phyloP scores from a whole-genome alignment of 2,329 filamentous ascomycete genomes.

The Tolypocladium tundrense region DNA sequence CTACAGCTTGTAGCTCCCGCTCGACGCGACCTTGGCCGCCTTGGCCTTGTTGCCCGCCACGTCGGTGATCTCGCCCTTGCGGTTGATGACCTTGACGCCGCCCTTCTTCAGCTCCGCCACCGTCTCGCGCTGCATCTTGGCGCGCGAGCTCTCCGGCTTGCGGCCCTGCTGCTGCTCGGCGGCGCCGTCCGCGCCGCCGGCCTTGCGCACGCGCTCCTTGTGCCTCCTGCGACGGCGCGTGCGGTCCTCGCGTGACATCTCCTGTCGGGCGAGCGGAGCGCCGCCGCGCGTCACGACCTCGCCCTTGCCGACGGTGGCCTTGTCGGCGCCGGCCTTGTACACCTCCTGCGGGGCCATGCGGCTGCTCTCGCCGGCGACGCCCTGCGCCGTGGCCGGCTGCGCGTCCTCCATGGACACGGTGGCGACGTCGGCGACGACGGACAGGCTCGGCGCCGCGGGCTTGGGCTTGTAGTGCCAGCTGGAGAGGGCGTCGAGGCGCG shows the following conservation, averaged over 20 bases:
- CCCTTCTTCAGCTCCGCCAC: slow-evolving; percentile 67
- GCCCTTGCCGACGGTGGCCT: slow-evolving; percentile 50
- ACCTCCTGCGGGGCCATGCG: slow-evolving; percentile 91
- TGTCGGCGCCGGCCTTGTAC: slow-evolving; percentile 70
- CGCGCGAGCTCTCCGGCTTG: slow-evolving; percentile 41
- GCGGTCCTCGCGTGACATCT: slow-evolving; percentile 85
- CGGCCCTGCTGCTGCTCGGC: slow-evolving; percentile 10
- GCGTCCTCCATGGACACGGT: slow-evolving; percentile 92
- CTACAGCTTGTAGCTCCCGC: slow-evolving; percentile 54
- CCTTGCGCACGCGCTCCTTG: slow-evolving; percentile 76
- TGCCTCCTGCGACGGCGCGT: slow-evolving; percentile 63
- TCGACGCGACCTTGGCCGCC: slow-evolving; percentile 37
- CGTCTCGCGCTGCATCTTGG: slow-evolving; percentile 34
- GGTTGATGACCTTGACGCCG: slow-evolving; percentile 84
- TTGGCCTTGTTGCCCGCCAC: slow-evolving; percentile 70
- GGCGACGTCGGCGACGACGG: slow-evolving; percentile 83
- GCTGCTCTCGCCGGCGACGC: slow-evolving; percentile 56
- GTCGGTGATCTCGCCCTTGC: slow-evolving; percentile 76
- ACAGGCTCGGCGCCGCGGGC: slow-evolving; percentile 68
- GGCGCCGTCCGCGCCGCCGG: slow-evolving; percentile 30
- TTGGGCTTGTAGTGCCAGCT: slow-evolving; percentile 96
- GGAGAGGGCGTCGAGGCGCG: slow-evolving; percentile 76
- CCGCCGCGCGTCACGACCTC: slow-evolving; percentile 74
- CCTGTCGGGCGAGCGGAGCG: slow-evolving; percentile 66
- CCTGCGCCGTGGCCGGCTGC: slow-evolving; percentile 71